These are phyloP conservation scores for Botrytis fabae DNA, from an alignment of 2,329 filamentous ascomycete species.

Conservation along the genomic window DNA sequence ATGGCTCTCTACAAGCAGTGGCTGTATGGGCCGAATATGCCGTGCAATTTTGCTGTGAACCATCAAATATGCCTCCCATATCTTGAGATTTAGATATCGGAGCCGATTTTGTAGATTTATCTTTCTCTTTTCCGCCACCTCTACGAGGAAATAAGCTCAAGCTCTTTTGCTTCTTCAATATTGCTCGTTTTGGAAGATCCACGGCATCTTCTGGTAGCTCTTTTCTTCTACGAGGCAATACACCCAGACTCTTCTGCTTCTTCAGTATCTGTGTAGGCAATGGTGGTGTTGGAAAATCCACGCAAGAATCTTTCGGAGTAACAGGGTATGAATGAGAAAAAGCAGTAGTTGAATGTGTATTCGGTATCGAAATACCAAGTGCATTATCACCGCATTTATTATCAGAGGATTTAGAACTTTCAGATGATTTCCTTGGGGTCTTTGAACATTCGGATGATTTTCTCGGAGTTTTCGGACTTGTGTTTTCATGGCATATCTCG, in stretches of 20 bases:
- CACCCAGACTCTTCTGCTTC: constrained; percentile 1
- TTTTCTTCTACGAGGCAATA: neutral
- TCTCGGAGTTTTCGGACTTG: neutral
- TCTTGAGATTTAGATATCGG: neutral
- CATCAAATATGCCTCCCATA: constrained; percentile 1
- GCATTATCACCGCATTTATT: neutral
- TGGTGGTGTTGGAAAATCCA: neutral
- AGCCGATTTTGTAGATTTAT: neutral
- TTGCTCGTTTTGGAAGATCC: neutral
- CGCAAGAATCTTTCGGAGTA: neutral
- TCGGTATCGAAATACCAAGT: constrained; percentile 13
- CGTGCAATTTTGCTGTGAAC: constrained; percentile 11
- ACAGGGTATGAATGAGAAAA: neutral
- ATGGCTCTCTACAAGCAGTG: constrained; percentile 11
- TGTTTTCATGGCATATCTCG: neutral
- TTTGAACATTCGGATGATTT: neutral
- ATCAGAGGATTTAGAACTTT: neutral
- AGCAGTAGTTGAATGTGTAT: neutral
- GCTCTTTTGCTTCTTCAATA: constrained; percentile 14
- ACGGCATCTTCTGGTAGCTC: neutral
- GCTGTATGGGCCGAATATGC: constrained; percentile 9
- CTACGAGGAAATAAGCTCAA: constrained; percentile 2
- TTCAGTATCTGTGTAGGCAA: neutral
- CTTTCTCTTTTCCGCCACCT: neutral
- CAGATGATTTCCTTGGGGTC: neutral